These are phyloP conservation scores for Nakaseomyces glabratus DNA, from an alignment of 1,139 yeast species.

Conservation along the genomic window DNA sequence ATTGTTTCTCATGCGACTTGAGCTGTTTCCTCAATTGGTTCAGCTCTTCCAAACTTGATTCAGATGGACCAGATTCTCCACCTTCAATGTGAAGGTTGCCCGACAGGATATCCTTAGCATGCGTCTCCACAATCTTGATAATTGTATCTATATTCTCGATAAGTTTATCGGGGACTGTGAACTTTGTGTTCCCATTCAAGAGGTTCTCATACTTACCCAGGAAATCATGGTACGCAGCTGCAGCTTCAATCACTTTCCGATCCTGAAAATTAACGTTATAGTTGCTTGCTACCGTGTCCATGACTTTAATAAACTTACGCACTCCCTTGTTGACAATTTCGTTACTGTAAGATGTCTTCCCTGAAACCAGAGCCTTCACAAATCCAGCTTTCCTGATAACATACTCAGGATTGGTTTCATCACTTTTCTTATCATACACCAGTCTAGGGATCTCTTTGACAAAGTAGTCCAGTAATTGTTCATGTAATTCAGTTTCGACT, in stretches of 20 bases:
- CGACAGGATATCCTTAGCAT: constrained; percentile 9
- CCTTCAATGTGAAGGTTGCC: constrained; percentile 6
- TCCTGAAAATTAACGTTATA: constrained; percentile 91
- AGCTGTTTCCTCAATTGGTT: too few species aligned
- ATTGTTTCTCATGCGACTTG: too few species aligned
- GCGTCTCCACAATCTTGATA: constrained; percentile 13
- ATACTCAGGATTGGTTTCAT: constrained; percentile 19
- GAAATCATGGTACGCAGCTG: constrained; percentile 51
- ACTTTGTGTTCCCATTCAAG: constrained; percentile 9
- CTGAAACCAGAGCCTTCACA: constrained; percentile 20
- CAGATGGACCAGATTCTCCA: too few species aligned
- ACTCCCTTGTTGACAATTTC: constrained; percentile 16
- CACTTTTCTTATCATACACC: constrained; percentile 22
- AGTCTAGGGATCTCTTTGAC: constrained; percentile 25
- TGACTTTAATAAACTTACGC: constrained; percentile 14
- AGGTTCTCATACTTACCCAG: constrained; percentile 16
- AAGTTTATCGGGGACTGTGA: constrained; percentile 15
- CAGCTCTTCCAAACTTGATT: too few species aligned
- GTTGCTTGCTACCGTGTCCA: constrained; percentile 34
- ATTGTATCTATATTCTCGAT: constrained; percentile 14
- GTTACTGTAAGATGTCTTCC: constrained; percentile 16
- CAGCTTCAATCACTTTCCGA: constrained; percentile 71
- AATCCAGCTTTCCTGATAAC: constrained; percentile 24
- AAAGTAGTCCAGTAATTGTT: constrained; percentile 22
- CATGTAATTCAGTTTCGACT: constrained; percentile 22